Conservation (phyloP, 116 monocot species). For the Iris pallida region DNA sequence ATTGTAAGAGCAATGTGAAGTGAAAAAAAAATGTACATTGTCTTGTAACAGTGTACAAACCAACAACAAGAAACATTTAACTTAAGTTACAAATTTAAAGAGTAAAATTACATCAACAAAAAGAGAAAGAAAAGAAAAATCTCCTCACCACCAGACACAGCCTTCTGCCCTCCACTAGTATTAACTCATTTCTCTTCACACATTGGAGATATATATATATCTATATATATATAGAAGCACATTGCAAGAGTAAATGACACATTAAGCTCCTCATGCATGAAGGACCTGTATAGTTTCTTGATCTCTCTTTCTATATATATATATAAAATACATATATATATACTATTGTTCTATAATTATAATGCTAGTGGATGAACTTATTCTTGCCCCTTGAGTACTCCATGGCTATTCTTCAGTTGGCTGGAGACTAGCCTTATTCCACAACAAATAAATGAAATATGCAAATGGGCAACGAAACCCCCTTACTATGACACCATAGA, state of each 20-base stretch:
- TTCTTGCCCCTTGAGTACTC: background rate
- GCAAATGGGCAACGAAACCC: background rate
- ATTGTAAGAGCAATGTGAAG: background rate
- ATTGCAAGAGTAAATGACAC: too few species aligned
- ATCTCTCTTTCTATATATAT: background rate
- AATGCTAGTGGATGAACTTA: conserved; percentile 10
- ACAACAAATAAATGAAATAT: conserved; percentile 24
- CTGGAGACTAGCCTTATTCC: conserved; percentile 8
- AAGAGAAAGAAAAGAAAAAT: background rate
- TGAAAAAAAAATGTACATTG: background rate
- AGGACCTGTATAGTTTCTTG: too few species aligned
- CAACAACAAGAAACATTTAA: background rate
- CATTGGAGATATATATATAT: background rate
- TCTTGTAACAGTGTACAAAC: conserved; percentile 1
- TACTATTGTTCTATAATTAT: too few species aligned
- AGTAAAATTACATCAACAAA: background rate
- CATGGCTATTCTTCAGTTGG: background rate
- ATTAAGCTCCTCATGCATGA: too few species aligned
- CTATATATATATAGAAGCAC: too few species aligned
- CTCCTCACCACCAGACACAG: background rate
- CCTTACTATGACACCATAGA: conserved; percentile 6
- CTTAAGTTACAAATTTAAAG: background rate
- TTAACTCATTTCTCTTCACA: background rate
- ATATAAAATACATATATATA: background rate
- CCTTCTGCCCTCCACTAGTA: background rate